Percentiles rank a stretch among this genome's conserved stretches.
These are phyloP conservation scores for Penicillium antarcticum DNA, from an alignment of 495 filamentous ascomycete species.

Conservation along the genomic window DNA sequence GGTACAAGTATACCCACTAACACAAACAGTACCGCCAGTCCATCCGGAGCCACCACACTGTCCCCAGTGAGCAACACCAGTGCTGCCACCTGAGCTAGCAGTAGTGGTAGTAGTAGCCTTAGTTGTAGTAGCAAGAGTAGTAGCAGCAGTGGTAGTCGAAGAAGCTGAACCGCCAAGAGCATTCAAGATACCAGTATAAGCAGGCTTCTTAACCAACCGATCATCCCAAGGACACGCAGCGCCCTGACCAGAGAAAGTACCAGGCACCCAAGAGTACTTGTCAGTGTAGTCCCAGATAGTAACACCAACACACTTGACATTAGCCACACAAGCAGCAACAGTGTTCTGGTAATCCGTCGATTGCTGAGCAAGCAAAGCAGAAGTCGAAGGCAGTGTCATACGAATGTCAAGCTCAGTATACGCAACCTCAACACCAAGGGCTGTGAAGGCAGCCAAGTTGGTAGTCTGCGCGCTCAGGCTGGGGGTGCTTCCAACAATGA, in stretches of 20 bases:
- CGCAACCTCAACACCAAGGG: conserved; percentile 56
- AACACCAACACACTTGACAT: conserved; percentile 60
- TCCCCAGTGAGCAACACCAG: conserved; percentile 39
- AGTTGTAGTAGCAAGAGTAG: conserved; percentile 11
- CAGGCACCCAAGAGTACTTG: conserved; percentile 59
- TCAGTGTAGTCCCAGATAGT: conserved; percentile 67
- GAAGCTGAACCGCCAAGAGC: conserved; percentile 24
- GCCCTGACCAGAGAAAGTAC: conserved; percentile 50
- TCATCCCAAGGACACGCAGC: conserved; percentile 52
- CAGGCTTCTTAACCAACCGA: conserved; percentile 55
- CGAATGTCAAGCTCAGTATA: conserved; percentile 63
- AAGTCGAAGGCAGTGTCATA: conserved; percentile 43
- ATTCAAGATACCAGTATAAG: conserved; percentile 42
- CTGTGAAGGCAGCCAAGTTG: conserved; percentile 46
- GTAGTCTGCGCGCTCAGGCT: conserved; percentile 44
- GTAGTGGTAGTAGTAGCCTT: conserved; percentile 27
- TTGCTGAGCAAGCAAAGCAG: conserved; percentile 53
- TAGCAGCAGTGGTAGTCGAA: conserved; percentile 28
- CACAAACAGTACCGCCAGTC: conserved; percentile 46
- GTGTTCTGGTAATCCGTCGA: conserved; percentile 53
- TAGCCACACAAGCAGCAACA: conserved; percentile 55
- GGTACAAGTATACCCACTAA: conserved; percentile 42
- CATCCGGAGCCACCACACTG: conserved; percentile 52
- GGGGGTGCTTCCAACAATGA: conserved; percentile 52
- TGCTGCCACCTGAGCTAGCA: conserved; percentile 15